phyloP scores from a whole-genome alignment of 2,329 filamentous ascomycete genomes.

The Botrytis byssoidea region DNA sequence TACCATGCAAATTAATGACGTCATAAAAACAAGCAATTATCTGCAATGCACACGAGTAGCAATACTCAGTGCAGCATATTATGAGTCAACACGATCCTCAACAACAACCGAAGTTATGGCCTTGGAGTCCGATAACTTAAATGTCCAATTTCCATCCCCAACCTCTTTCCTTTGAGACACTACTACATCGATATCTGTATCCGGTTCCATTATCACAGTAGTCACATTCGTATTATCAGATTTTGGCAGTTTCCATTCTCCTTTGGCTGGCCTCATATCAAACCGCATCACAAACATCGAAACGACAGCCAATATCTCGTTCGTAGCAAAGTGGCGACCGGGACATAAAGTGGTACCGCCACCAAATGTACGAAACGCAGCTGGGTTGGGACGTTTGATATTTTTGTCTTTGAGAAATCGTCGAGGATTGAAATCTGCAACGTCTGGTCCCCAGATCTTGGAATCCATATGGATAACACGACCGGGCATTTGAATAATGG shows the following conservation, averaged over 20 bases:
- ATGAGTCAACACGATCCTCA: slow-evolving; percentile 7
- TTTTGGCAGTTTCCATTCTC: neutral
- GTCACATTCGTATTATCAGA: slow-evolving; percentile 9
- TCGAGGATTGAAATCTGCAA: slow-evolving; percentile 38
- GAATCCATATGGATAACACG: slow-evolving; percentile 37
- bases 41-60: neutral
- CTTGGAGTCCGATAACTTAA: slow-evolving; percentile 5
- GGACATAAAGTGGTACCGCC: slow-evolving; percentile 39
- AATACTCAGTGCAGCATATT: neutral
- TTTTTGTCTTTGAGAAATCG: slow-evolving; percentile 36
- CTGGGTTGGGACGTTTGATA: slow-evolving; percentile 30
- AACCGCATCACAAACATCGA: slow-evolving; percentile 40
- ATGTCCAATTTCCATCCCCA: neutral
- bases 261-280: slow-evolving; percentile 27
- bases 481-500: slow-evolving; percentile 39
- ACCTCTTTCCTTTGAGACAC: slow-evolving; percentile 23
- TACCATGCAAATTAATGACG: neutral
- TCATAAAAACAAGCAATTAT: neutral
- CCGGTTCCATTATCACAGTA: slow-evolving; percentile 12
- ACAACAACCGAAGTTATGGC: neutral
- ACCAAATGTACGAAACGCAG: slow-evolving; percentile 40
- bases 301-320: slow-evolving; percentile 39
- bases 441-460: slow-evolving; percentile 39
- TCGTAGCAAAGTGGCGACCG: slow-evolving; percentile 41
- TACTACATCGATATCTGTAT: slow-evolving; percentile 14